Conservation (phyloP, 1,139 yeast genomes). For the Zygoascus sp. region DNA sequence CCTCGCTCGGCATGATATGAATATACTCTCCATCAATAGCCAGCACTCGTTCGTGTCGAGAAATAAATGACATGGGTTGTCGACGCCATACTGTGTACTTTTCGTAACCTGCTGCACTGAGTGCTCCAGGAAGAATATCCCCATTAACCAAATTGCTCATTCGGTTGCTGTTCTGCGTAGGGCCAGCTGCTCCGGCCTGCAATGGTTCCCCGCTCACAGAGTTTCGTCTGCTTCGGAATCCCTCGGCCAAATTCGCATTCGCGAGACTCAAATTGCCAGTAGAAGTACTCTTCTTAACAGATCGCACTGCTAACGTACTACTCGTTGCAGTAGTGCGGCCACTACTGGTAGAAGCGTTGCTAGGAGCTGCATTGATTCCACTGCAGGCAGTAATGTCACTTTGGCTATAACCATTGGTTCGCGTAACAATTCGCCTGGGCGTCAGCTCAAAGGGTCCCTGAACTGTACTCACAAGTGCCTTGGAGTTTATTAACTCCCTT, state of each 20-base stretch:
- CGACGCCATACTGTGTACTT: constrained; percentile 83
- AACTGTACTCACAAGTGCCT: constrained; percentile 20
- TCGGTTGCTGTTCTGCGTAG: neutral
- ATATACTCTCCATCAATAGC: constrained; percentile 93
- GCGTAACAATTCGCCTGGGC: constrained; percentile 29
- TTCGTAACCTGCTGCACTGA: constrained; percentile 35
- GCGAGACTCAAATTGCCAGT: constrained; percentile 7
- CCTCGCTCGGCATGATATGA: constrained; percentile 80
- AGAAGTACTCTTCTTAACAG: constrained; percentile 6
- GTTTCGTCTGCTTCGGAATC: constrained; percentile 2
- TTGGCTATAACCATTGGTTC: constrained; percentile 27
- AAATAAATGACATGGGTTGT: constrained; percentile 76
- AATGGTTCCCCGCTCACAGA: neutral
- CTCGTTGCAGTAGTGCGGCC: constrained; percentile 6
- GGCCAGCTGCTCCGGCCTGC: neutral
- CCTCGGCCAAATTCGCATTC: neutral
- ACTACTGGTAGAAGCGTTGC: constrained; percentile 3
- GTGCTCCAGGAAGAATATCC: constrained; percentile 15
- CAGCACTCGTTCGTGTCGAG: constrained; percentile 74
- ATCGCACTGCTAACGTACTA: constrained; percentile 13
- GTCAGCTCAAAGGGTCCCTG: constrained; percentile 30
- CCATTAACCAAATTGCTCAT: constrained; percentile 8
- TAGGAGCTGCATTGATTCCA: neutral
- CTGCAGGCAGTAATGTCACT: constrained; percentile 10
- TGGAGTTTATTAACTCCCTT: constrained; percentile 18